Evolutionary conservation across 2,329 filamentous ascomycete species (phyloP), one percentile per base, ranked within the genome.

Genomic region (Plenodomus tracheiphilus): DNA sequence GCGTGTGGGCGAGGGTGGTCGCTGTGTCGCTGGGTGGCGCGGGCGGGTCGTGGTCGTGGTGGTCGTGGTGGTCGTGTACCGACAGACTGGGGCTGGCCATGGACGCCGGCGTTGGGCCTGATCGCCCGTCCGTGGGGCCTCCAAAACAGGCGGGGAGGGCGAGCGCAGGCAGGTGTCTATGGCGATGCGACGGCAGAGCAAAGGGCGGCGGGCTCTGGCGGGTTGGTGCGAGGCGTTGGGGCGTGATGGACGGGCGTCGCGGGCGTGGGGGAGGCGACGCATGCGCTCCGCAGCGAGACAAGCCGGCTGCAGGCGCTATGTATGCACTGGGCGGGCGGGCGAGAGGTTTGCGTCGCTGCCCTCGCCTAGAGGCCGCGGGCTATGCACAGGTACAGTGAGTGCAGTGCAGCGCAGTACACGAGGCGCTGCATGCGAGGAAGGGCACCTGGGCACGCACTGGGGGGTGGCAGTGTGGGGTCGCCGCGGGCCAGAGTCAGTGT

Each of bases 51-150:
- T 32, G 9, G 28, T 58, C 43, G 43, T 50, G 30, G 42, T 43
- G 44, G 43, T 39, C 13, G 47, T 56, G 49, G 42, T 49, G 38
- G 44, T 53, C 50, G 20, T 39, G 48, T 25, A 25, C 41, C 32
- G 46, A 39, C 42, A 36, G 16, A 46, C 53, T 51, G 51, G 52
- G 58, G 61, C 62, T 65, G 58, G 61, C 60, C 64, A 69, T 69
- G 47, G 58, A 54, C 52, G 52, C 43, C 54, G 48, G 47, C 53
- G 50, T 41, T 47, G 46, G 49, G 48, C 49, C 51, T 35, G 42
- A 48, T 50, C 34, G 51, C 51, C 49, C 47, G 45, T 43, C 39
- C 39, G 51, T 45, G 46, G 47, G 46, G 52, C 51, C 30, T 41
- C 54, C 49, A 34, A 53, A 37, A 43, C 51, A 55, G 45, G 46